Evolutionary conservation across 2,329 filamentous ascomycete genomes (phyloP).

Genomic region (Epichloe typhina): DNA sequence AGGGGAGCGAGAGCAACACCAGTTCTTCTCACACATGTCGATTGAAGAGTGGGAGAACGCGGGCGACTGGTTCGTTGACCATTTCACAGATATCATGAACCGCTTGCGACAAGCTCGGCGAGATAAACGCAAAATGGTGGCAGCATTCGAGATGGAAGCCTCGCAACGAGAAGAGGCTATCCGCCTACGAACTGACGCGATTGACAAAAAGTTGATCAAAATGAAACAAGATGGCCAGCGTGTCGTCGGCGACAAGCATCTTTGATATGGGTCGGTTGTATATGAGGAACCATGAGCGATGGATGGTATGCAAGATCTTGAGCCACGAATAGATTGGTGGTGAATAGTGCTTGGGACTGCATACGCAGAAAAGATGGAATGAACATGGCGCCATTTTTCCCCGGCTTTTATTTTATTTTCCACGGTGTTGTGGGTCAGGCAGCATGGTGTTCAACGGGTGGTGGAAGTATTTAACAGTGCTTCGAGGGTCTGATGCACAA

Average conservation of each 20-base stretch:
- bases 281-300: background rate
- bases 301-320: background rate
- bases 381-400: background rate
- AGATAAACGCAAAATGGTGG: slow-evolving; percentile 35
- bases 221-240: slow-evolving; percentile 43
- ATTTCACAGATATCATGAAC: slow-evolving; percentile 36
- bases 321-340: background rate
- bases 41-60: slow-evolving; percentile 45
- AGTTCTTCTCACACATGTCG: slow-evolving; percentile 39
- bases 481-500: background rate
- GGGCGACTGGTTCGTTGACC: slow-evolving; percentile 46
- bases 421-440: background rate
- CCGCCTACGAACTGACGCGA: slow-evolving; percentile 36
- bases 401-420: background rate
- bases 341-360: background rate
- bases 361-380: background rate
- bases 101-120: slow-evolving; percentile 34
- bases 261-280: background rate
- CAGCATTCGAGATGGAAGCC: slow-evolving; percentile 42
- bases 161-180: slow-evolving; percentile 40
- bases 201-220: slow-evolving; percentile 39
- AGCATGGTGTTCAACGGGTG: slow-evolving; percentile 2
- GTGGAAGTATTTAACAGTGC: background rate
- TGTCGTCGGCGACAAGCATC: slow-evolving; percentile 35
- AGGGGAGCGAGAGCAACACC: slow-evolving; percentile 30